phyloP scores from a whole-genome alignment of 2,329 filamentous ascomycete genomes.

The Mycosphaerella sp. region DNA sequence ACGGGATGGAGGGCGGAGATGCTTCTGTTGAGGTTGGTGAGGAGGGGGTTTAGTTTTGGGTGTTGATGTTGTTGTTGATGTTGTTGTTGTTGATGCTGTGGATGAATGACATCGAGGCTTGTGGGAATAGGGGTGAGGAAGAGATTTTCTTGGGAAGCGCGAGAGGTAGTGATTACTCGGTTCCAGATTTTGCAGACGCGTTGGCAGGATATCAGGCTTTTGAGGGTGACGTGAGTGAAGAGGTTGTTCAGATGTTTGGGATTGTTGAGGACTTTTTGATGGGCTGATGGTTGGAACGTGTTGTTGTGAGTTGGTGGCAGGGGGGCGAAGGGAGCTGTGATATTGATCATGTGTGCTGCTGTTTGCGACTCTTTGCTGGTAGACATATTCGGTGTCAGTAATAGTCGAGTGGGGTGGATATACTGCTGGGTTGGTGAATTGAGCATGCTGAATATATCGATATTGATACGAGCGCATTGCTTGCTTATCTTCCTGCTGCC shows the following conservation, averaged over 20 bases:
- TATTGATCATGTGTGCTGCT: background rate
- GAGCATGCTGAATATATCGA: no score
- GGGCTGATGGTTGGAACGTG: background rate
- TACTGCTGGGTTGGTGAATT: no score
- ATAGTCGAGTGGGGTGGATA: no score
- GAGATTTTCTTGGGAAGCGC: background rate
- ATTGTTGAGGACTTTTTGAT: background rate
- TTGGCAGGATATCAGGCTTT: background rate
- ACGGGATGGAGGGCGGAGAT: slow-evolving; percentile 6
- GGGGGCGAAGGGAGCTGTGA: background rate
- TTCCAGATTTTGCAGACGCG: slow-evolving; percentile 5
- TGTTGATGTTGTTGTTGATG: no score
- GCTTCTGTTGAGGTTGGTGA: slow-evolving; percentile 3
- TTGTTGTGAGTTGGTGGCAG: background rate
- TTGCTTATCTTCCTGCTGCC: background rate
- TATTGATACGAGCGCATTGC: no score
- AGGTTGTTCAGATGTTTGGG: slow-evolving; percentile 2
- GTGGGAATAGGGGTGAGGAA: background rate
- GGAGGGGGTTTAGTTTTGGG: slow-evolving; percentile 6
- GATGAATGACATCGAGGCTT: background rate
- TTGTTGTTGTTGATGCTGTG: no score
- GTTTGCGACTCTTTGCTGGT: background rate
- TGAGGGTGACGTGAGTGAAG: background rate
- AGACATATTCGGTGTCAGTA: background rate
- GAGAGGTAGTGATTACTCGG: background rate